Conservation (phyloP, 257 asterid genomes). For the Solanum pinnatisectum region DNA sequence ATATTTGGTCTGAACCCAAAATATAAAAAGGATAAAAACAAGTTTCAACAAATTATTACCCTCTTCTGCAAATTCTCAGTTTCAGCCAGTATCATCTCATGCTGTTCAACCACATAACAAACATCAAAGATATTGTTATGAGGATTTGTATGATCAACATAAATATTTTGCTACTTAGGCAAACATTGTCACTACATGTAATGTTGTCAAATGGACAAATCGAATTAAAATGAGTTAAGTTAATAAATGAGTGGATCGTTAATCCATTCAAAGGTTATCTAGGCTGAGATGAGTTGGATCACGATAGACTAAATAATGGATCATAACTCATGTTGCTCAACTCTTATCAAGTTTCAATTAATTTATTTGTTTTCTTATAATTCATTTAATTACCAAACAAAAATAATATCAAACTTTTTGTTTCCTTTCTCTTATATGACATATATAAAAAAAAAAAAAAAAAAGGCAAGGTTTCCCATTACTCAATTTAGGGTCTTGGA, state of each 20-base stretch:
- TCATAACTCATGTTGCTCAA: background rate
- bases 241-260: background rate
- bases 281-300: background rate
- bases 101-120: slow-evolving; percentile 36
- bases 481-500: background rate
- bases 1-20: background rate
- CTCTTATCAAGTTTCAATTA: background rate
- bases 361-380: background rate
- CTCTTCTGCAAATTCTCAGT: slow-evolving; percentile 70
- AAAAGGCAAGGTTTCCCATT: background rate
- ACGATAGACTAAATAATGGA: background rate
- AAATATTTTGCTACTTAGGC: background rate
- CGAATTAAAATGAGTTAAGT: background rate
- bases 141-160: background rate
- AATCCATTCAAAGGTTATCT: background rate
- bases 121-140: background rate
- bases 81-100: slow-evolving; percentile 80
- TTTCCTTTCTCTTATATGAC: background rate
- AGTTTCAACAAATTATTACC: slow-evolving; percentile 32
- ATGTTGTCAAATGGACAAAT: background rate
- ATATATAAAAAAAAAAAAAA: background rate
- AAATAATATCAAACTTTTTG: background rate
- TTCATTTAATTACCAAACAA: background rate
- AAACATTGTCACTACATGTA: background rate
- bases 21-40: background rate